Conservation (phyloP, 768 basidiomycete species). For the Agrocybe praecox region DNA sequence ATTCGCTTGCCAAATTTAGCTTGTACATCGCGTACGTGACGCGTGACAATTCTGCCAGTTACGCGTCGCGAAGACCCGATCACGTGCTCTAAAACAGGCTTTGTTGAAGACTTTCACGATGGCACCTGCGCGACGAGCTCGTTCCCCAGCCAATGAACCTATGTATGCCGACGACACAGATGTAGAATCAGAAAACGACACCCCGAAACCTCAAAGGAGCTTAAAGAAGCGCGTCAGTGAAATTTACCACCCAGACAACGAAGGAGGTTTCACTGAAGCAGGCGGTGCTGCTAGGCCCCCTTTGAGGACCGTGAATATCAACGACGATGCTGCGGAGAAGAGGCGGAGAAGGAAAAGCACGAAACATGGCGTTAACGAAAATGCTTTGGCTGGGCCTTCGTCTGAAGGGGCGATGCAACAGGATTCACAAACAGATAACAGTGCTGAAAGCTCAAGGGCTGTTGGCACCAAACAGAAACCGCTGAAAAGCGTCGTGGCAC, state of each 20-base stretch:
- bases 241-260: conserved; percentile 45
- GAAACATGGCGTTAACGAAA: conserved; percentile 60
- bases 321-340: conserved; percentile 90
- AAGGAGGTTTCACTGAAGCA: conserved; percentile 40
- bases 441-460: conserved; percentile 42
- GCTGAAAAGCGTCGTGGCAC: conserved; percentile 61
- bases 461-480: conserved; percentile 52
- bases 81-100: conserved; percentile 37
- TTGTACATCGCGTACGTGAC: background rate
- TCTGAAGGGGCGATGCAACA: conserved; percentile 41
- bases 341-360: conserved; percentile 79
- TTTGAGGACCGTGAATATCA: conserved; percentile 57
- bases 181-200: conserved; percentile 38
- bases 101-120: conserved; percentile 42
- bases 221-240: conserved; percentile 69
- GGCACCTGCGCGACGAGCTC: conserved; percentile 41
- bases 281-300: conserved; percentile 32
- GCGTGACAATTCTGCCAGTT: conserved; percentile 14
- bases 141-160: conserved; percentile 34
- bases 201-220: conserved; percentile 39
- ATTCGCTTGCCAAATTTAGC: background rate
- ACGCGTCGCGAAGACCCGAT: conserved; percentile 28
- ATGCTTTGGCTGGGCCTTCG: conserved; percentile 60
- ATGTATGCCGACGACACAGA: conserved; percentile 40
- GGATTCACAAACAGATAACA: conserved; percentile 31